Percentiles rank a stretch among this genome's conserved stretches.
These are phyloP conservation scores for Neoboletus brunneissimus DNA, from an alignment of 768 basidiomycete genomes.

Conservation along the genomic window DNA sequence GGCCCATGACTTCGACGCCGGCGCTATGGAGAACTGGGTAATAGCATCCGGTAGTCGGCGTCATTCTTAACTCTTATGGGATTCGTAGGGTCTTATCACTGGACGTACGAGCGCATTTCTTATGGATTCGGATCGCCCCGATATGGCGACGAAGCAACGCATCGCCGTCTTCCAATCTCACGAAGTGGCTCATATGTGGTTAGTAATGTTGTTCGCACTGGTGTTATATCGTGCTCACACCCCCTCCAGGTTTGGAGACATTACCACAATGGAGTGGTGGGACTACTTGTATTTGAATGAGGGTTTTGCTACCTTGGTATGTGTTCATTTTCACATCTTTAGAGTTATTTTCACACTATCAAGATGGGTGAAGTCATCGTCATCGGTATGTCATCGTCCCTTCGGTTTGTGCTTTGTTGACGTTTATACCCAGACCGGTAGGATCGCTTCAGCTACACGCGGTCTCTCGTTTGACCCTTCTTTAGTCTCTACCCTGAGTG, in stretches of 20 bases:
- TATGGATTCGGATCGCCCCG: slow-evolving; percentile 71
- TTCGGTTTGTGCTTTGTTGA: slow-evolving; percentile 5
- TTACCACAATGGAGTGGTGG: slow-evolving; percentile 95
- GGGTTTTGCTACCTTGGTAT: slow-evolving; percentile 84
- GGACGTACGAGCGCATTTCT: slow-evolving; percentile 82
- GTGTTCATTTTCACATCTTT: slow-evolving; percentile 19
- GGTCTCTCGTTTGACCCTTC: slow-evolving; percentile 1
- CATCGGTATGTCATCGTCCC: slow-evolving; percentile 46
- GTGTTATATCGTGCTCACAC: slow-evolving; percentile 10
- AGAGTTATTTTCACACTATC: slow-evolving; percentile 3
- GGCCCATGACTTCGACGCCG: slow-evolving; percentile 88
- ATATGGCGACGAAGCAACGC: slow-evolving; percentile 72
- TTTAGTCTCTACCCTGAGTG: slow-evolving; percentile 77
- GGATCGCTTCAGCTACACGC: slow-evolving; percentile 12
- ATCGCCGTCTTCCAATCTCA: slow-evolving; percentile 79
- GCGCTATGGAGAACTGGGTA: slow-evolving; percentile 92
- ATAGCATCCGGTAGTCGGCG: background rate
- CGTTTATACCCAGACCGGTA: slow-evolving; percentile 49
- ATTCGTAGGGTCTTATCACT: slow-evolving; percentile 75
- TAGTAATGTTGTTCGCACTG: slow-evolving; percentile 14
- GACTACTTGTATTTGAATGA: slow-evolving; percentile 80
- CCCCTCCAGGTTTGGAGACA: slow-evolving; percentile 73
- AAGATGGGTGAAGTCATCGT: slow-evolving; percentile 90
- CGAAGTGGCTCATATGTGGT: slow-evolving; percentile 86
- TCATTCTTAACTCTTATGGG: slow-evolving; percentile 2